Evolutionary conservation across 2,329 filamentous ascomycete genomes (phyloP).

Genomic region (Trichoderma arundinaceum): DNA sequence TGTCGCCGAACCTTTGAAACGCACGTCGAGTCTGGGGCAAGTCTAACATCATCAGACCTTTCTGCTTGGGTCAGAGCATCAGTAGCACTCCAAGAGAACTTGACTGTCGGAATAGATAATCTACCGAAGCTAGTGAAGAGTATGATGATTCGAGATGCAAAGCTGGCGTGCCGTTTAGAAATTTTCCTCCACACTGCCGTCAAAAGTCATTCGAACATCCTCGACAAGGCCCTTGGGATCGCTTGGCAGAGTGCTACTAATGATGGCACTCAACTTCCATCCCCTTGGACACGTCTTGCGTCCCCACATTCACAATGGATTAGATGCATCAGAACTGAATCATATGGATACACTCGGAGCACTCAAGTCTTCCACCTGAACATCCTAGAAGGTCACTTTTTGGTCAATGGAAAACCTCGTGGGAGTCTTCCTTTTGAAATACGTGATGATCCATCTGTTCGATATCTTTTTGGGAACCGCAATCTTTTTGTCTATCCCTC

Average conservation of each 20-base stretch:
- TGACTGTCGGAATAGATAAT: constrained; percentile 33
- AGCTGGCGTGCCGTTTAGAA: constrained; percentile 28
- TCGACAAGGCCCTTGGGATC: neutral
- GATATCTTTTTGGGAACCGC: constrained; percentile 59
- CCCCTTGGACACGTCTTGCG: constrained; percentile 1
- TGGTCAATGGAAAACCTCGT: constrained; percentile 46
- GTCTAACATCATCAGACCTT: constrained; percentile 25
- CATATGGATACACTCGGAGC: too few relatives aligned
- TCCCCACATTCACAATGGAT: constrained; percentile 5
- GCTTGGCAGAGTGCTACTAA: neutral
- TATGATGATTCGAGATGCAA: constrained; percentile 37
- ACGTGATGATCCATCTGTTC: constrained; percentile 49
- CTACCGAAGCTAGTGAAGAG: constrained; percentile 20
- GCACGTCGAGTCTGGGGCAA: neutral
- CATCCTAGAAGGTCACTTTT: constrained; percentile 40
- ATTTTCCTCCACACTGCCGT: constrained; percentile 2
- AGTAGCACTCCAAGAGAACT: constrained; percentile 40
- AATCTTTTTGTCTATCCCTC: constrained; percentile 61
- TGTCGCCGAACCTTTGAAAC: constrained; percentile 52
- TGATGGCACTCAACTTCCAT: neutral
- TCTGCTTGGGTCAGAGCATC: constrained; percentile 37
- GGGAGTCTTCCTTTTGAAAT: constrained; percentile 59
- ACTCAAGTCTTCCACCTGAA: constrained; percentile 45
- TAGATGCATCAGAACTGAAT: neutral
- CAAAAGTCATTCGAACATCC: neutral